Base-by-base conservation (phyloP, 208 protist species). In the Acanthamoeba sp. region DNA sequence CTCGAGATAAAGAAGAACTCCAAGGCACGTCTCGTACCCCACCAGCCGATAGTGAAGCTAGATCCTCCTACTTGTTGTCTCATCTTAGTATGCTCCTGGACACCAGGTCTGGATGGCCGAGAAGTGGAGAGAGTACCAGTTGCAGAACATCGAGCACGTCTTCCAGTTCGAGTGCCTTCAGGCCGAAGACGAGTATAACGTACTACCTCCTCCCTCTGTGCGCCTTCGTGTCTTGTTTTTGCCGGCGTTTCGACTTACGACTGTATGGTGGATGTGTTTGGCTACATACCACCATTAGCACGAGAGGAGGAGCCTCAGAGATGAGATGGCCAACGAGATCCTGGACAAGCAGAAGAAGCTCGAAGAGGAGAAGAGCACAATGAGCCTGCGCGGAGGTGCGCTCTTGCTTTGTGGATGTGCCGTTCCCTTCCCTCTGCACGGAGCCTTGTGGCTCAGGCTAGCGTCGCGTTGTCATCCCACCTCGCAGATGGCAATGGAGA, bases 271-370 rank as follows among this genome's bases (percentile, higher is more conserved):
- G n/a, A n/a, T n/a, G n/a, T n/a, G n/a, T n/a, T n/a, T n/a, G n/a
- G n/a, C n/a, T n/a, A n/a, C n/a, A n/a, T n/a, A n/a, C n/a, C 24
- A 64, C 36, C 1, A 59, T 45, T 32, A 95, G 87, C 52, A 95
- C 34, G 95, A 96, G 10, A 78, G 64, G 48, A 48, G 18, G 1
- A 45, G 71, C 29, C 73, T 96, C 0, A 82, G 66, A 84, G 95
- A 96, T 10, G 89, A 90, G 71, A 96, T 96, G 95, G 91, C 94
- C 45, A 94, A 91, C 6, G 92, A 62, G 27, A 36, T 95, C 24
- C n/a, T 84, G 27, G 95, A 96, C 2, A 96, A 94, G 64, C 89
- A 95, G 80, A 96, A 95, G n/a, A 94, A 94, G 73, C 94, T 96
- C 16, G 73, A 66, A 38, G 95, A 96, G 32, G 95, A 96, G 88